These are phyloP conservation scores for Aquilaria agallochum DNA, from an alignment of 441 rosid species.

Conservation along the genomic window DNA sequence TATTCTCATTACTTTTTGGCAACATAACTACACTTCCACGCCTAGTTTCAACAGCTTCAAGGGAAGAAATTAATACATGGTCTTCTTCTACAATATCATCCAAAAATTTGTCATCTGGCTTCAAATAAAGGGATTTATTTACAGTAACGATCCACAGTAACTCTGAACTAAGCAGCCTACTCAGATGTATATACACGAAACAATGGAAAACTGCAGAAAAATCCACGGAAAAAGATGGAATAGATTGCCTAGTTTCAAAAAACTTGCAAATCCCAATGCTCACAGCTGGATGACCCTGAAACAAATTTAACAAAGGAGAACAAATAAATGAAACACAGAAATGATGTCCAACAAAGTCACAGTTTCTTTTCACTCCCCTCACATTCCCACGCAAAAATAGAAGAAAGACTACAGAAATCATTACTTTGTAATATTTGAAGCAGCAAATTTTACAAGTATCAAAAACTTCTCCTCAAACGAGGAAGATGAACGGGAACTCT, in stretches of 20 bases:
- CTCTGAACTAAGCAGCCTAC: slow-evolving; percentile 25
- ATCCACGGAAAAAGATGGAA: slow-evolving; percentile 65
- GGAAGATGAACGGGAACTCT: slow-evolving; percentile 1
- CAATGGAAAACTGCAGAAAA: slow-evolving; percentile 66
- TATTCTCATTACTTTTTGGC: slow-evolving; percentile 22
- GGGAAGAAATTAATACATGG: slow-evolving; percentile 4
- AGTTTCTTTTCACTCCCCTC: background rate
- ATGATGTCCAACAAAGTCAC: background rate
- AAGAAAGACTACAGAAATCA: background rate
- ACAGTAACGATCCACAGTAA: slow-evolving; percentile 32
- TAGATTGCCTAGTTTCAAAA: slow-evolving; percentile 31
- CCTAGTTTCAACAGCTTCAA: slow-evolving; percentile 22
- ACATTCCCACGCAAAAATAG: background rate
- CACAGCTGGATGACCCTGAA: slow-evolving; percentile 49
- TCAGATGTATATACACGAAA: slow-evolving; percentile 55
- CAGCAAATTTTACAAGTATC: background rate
- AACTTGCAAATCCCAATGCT: slow-evolving; percentile 67
- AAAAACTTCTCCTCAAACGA: background rate
- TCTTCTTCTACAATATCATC: slow-evolving; percentile 19
- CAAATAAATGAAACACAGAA: background rate
- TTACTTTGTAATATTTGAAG: background rate
- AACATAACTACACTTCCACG: slow-evolving; percentile 14
- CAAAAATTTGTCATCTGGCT: slow-evolving; percentile 19
- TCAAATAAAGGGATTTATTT: slow-evolving; percentile 27
- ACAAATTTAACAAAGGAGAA: slow-evolving; percentile 3